Percentiles rank a stretch among this genome's conserved stretches.
phyloP scores from a whole-genome alignment of 208 protist genomes.

The Trypanosoma brucei region DNA sequence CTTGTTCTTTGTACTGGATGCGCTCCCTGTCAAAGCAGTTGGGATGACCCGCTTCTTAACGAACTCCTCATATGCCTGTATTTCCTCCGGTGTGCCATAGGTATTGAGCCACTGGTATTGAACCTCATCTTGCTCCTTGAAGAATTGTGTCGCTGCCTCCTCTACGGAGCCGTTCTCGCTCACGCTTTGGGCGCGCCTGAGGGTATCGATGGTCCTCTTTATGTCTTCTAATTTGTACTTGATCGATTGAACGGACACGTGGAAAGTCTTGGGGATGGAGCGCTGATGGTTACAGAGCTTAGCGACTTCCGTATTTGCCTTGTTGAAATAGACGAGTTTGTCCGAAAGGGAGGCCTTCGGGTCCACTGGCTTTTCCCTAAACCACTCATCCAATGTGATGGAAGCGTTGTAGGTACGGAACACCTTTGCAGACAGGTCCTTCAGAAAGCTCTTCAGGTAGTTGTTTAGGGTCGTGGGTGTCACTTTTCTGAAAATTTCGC shows the following conservation, averaged over 20 bases:
- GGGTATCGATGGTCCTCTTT: constrained; percentile 62
- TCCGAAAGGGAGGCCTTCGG: constrained; percentile 55
- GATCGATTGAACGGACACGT: constrained; percentile 73
- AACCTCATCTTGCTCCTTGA: constrained; percentile 81
- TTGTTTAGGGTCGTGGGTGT: constrained; percentile 92
- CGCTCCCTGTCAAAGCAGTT: too few relatives aligned
- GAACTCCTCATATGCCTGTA: constrained; percentile 79
- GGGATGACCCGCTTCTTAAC: constrained; percentile 46
- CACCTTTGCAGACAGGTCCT: constrained; percentile 96
- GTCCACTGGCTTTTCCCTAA: constrained; percentile 88
- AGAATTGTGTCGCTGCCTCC: constrained; percentile 76
- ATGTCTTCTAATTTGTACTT: constrained; percentile 75
- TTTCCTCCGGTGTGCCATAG: constrained; percentile 87
- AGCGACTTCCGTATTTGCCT: constrained; percentile 97
- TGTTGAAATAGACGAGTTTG: constrained; percentile 97
- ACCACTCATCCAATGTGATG: constrained; percentile 95
- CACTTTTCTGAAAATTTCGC: constrained; percentile 94
- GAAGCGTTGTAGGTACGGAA: constrained; percentile 99
- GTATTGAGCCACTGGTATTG: constrained; percentile 84
- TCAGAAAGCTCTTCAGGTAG: constrained; percentile 96
- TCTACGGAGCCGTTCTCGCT: constrained; percentile 67
- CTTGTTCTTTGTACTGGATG: constrained; percentile 17
- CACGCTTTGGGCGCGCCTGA: constrained; percentile 63
- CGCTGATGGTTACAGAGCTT: constrained; percentile 99
- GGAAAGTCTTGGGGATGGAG: constrained; percentile 91